These are phyloP conservation scores for Pascua sp. DNA, from an alignment of 1,284 basidiomycete genomes.

Conservation along the genomic window DNA sequence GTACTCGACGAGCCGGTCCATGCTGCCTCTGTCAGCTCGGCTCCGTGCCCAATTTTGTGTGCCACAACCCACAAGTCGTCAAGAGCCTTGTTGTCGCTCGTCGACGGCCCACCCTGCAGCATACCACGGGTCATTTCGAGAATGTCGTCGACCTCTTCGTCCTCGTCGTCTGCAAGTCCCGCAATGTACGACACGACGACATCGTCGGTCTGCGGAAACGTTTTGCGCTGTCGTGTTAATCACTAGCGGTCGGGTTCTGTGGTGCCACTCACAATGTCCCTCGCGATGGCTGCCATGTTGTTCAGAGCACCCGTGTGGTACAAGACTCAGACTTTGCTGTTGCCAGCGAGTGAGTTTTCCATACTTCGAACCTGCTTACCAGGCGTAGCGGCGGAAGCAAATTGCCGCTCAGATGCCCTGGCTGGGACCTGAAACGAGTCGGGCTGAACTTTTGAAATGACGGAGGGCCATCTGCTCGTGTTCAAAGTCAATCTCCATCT, in stretches of 20 bases:
- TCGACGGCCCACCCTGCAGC: conserved; percentile 52
- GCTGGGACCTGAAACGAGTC: too few relatives aligned
- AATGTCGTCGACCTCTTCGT: conserved; percentile 79
- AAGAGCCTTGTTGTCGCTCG: conserved; percentile 39
- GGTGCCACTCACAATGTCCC: conserved; percentile 24
- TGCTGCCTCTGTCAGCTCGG: conserved; percentile 26
- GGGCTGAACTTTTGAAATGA: too few relatives aligned
- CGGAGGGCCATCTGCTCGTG: too few relatives aligned
- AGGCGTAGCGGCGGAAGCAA: conserved; percentile 20
- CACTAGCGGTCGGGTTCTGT: too few relatives aligned
- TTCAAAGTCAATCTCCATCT: too few relatives aligned
- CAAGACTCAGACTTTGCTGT: not conserved
- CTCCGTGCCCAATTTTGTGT: too few relatives aligned
- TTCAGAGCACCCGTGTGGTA: not conserved
- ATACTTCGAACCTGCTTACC: too few relatives aligned
- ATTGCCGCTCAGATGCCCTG: not conserved
- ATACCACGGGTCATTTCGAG: conserved; percentile 72
- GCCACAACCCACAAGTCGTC: conserved; percentile 34
- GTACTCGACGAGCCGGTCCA: conserved; percentile 59
- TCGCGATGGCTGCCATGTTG: conserved; percentile 27
- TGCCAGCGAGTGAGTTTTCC: not conserved
- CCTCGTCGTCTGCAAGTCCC: conserved; percentile 87
- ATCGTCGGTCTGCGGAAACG: conserved; percentile 85
- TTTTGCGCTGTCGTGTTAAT: conserved; percentile 53
- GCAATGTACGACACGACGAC: conserved; percentile 89